These are phyloP conservation scores for Xerophyta viscosa DNA, from an alignment of 106 monocot species.

Conservation along the genomic window DNA sequence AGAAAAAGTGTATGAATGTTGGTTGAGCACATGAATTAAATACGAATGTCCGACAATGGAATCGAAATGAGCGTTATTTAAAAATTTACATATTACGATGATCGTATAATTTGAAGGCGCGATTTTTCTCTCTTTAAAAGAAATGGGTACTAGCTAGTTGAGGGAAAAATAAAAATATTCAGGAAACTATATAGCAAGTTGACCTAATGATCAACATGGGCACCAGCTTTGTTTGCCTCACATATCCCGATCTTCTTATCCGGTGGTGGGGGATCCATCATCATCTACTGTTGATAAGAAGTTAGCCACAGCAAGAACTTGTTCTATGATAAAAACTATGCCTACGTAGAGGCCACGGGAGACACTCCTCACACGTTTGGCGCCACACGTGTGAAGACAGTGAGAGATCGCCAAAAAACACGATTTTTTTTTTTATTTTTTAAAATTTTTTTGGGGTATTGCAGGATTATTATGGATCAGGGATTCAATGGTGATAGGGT, in stretches of 20 bases:
- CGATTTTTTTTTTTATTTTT: no score
- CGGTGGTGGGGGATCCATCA: neutral
- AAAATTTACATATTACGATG: no score
- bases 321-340: neutral
- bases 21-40: no score
- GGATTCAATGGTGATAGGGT: neutral
- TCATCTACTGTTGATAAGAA: no score
- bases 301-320: neutral
- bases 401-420: slow-evolving; percentile 4
- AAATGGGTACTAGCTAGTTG: no score
- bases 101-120: no score
- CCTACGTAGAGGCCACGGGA: neutral
- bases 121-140: no score
- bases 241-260: slow-evolving; percentile 2
- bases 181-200: neutral
- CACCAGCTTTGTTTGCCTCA: neutral
- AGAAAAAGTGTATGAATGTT: no score
- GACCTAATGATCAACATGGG: neutral
- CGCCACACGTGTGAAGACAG: neutral
- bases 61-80: no score
- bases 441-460: no score
- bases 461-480: neutral
- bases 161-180: no score
- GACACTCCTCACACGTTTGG: neutral
- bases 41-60: no score